Evolutionary conservation across 768 basidiomycete genomes (phyloP).

Genomic region (Naganishia vishniacii): DNA sequence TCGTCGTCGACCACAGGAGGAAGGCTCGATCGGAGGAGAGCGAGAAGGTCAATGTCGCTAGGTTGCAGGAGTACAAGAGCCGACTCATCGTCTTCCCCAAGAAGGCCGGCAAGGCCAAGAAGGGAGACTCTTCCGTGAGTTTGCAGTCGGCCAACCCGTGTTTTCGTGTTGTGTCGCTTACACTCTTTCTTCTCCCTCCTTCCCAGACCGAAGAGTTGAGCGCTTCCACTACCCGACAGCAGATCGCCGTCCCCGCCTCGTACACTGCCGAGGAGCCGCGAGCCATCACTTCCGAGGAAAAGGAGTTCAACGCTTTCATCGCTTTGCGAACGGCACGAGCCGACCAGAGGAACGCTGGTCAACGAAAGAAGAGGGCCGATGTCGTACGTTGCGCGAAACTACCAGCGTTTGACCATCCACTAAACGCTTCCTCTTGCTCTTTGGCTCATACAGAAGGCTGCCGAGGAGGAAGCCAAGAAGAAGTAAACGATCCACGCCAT

Average conservation of each 20-base stretch:
- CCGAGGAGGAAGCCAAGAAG: constrained; percentile 41
- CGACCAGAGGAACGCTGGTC: constrained; percentile 75
- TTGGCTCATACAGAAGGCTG: constrained; percentile 36
- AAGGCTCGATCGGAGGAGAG: constrained; percentile 95
- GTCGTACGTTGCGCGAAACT: constrained; percentile 27
- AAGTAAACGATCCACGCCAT: constrained; percentile 29
- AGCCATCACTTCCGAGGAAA: constrained; percentile 85
- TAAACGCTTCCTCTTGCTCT: background rate
- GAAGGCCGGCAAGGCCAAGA: constrained; percentile 90
- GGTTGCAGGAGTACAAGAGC: constrained; percentile 86
- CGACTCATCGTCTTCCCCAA: constrained; percentile 94
- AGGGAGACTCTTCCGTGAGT: constrained; percentile 84
- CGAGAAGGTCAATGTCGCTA: constrained; percentile 87
- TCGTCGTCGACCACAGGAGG: constrained; percentile 95
- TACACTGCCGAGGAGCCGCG: constrained; percentile 76
- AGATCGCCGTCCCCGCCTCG: constrained; percentile 58
- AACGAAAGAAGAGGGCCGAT: constrained; percentile 60
- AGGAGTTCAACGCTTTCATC: constrained; percentile 78
- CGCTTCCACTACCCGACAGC: constrained; percentile 63
- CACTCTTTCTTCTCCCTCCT: background rate
- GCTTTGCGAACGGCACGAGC: constrained; percentile 81
- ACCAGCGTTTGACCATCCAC: too few relatives aligned
- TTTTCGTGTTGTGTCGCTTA: too few relatives aligned
- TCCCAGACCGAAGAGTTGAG: constrained; percentile 74
- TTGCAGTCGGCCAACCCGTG: background rate